Conservation (phyloP, 805 yeast species). For the Myxozyma monticola region DNA sequence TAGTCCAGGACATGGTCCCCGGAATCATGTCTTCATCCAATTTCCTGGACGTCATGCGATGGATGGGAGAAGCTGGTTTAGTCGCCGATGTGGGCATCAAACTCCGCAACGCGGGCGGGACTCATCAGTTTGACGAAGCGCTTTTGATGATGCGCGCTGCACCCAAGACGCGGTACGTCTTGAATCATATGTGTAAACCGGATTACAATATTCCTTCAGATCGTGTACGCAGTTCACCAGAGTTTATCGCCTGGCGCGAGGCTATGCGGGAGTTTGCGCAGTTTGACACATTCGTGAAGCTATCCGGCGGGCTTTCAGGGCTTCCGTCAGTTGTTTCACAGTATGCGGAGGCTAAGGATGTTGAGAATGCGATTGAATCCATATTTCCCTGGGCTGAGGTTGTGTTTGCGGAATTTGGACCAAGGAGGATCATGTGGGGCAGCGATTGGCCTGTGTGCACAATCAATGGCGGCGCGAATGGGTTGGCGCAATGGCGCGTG, state of each 20-base stretch:
- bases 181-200: slow-evolving; percentile 50
- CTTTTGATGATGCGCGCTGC: slow-evolving; percentile 36
- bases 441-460: slow-evolving; percentile 51
- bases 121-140: slow-evolving; percentile 47
- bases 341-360: not conserved
- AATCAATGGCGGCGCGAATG: slow-evolving; percentile 34
- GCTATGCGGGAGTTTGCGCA: slow-evolving; percentile 9
- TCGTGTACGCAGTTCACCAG: not conserved
- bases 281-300: slow-evolving; percentile 40
- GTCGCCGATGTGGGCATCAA: slow-evolving; percentile 47
- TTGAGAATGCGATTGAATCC: not conserved
- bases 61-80: slow-evolving; percentile 38
- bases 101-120: slow-evolving; percentile 43
- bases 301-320: slow-evolving; percentile 48
- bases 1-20: slow-evolving; percentile 45
- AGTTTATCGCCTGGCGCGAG: slow-evolving; percentile 8
- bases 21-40: slow-evolving; percentile 37
- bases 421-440: slow-evolving; percentile 43
- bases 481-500: slow-evolving; percentile 8
- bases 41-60: slow-evolving; percentile 41
- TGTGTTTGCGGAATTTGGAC: slow-evolving; percentile 39
- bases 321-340: slow-evolving; percentile 26
- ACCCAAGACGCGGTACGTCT: slow-evolving; percentile 39
- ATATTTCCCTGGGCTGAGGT: slow-evolving; percentile 25
- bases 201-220: slow-evolving; percentile 32